These are phyloP conservation scores for Aspergillus intermedius DNA, from an alignment of 2,329 filamentous ascomycete genomes.

Conservation along the genomic window DNA sequence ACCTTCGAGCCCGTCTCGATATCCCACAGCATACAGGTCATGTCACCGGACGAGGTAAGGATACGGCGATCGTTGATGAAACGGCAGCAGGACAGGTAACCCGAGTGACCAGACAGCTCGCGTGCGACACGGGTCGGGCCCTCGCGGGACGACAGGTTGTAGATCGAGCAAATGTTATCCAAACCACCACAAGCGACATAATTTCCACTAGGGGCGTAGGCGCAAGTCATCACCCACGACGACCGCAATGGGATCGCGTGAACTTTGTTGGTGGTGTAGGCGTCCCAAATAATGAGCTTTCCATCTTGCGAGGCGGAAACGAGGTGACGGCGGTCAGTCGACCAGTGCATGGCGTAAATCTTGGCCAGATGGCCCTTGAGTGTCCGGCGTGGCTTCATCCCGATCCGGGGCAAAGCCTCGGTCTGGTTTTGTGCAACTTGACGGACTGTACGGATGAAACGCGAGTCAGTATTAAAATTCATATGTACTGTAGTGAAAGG, in stretches of 20 bases:
- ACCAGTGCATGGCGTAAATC: slow-evolving; percentile 99
- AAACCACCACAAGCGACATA: slow-evolving; percentile 97
- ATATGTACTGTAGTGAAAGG: neutral
- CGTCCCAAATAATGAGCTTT: slow-evolving; percentile 99
- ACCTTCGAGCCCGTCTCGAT: slow-evolving; percentile 96
- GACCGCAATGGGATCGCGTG: slow-evolving; percentile 95
- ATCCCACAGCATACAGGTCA: slow-evolving; percentile 99
- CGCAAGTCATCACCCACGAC: slow-evolving; percentile 99
- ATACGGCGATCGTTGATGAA: slow-evolving; percentile 99
- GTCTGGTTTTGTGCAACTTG: slow-evolving; percentile 88
- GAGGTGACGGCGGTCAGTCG: slow-evolving; percentile 91
- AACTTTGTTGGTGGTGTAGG: slow-evolving; percentile 99
- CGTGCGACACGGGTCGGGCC: slow-evolving; percentile 94
- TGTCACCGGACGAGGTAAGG: slow-evolving; percentile 94
- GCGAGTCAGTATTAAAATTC: slow-evolving; percentile 19
- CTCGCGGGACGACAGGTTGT: slow-evolving; percentile 94
- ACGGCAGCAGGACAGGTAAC: slow-evolving; percentile 95
- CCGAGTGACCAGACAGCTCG: slow-evolving; percentile 92
- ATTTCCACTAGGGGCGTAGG: slow-evolving; percentile 95
- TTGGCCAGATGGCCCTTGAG: slow-evolving; percentile 97
- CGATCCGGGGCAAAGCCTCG: slow-evolving; percentile 82
- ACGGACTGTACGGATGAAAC: slow-evolving; percentile 58
- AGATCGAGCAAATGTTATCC: slow-evolving; percentile 99
- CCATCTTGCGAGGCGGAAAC: slow-evolving; percentile 98
- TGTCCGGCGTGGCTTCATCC: slow-evolving; percentile 96